phyloP scores from a whole-genome alignment of 2,329 filamentous ascomycete species.

The Escovopsis sp. region DNA sequence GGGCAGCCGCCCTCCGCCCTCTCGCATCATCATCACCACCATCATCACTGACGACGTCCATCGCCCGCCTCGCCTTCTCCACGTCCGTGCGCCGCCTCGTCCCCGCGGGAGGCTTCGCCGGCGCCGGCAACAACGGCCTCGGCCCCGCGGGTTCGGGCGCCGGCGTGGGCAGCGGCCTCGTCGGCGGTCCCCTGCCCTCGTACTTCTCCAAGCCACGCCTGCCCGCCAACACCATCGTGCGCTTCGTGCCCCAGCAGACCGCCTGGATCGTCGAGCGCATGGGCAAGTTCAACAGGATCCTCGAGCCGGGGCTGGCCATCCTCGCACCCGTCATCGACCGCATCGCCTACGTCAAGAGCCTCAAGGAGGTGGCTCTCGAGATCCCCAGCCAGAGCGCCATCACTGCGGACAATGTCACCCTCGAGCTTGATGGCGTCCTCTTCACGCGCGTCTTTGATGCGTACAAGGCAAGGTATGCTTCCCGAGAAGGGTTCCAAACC shows the following conservation, averaged over 20 bases:
- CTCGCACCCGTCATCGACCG: slow-evolving; percentile 83
- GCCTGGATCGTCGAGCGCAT: slow-evolving; percentile 99
- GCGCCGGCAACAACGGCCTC: slow-evolving; percentile 8
- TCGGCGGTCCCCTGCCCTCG: slow-evolving; percentile 33
- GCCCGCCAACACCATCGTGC: slow-evolving; percentile 85
- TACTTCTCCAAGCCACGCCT: slow-evolving; percentile 65
- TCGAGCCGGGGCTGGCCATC: slow-evolving; percentile 81
- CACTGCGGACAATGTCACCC: slow-evolving; percentile 93
- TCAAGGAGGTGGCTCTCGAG: slow-evolving; percentile 93
- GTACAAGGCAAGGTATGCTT: slow-evolving; percentile 76
- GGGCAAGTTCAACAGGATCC: slow-evolving; percentile 90
- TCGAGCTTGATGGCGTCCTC: slow-evolving; percentile 88
- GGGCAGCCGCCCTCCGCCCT: slow-evolving; percentile 15
- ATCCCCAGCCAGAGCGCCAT: slow-evolving; percentile 97
- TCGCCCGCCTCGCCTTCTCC: slow-evolving; percentile 13
- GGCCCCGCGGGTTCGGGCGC: slow-evolving; percentile 17
- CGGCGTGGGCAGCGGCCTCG: slow-evolving; percentile 12
- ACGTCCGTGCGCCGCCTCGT: slow-evolving; percentile 18
- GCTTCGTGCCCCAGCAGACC: slow-evolving; percentile 98
- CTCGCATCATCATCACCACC: slow-evolving; percentile 1
- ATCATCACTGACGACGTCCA: slow-evolving; percentile 7
- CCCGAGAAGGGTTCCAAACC: background rate
- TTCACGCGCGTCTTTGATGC: slow-evolving; percentile 96
- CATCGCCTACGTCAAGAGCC: slow-evolving; percentile 92
- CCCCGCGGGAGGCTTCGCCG: slow-evolving; percentile 15